Evolutionary conservation across 768 basidiomycete species (phyloP), one percentile per base, ranked within the genome.

Genomic region (Serendipita vermifera): DNA sequence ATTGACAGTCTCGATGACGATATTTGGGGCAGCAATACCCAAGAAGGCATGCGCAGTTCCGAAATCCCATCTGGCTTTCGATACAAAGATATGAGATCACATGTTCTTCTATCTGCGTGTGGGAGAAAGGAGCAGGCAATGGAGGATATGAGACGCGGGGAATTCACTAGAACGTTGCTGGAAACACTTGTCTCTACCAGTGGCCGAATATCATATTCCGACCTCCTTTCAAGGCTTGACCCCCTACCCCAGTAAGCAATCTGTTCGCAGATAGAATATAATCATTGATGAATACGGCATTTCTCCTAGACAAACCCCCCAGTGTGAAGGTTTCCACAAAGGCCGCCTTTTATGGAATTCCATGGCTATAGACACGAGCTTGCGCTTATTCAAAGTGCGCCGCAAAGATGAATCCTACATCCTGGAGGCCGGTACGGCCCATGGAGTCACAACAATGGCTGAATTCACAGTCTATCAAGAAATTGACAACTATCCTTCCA

Each of bases 121-220:
- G 68, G 71, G 22, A 68, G 74, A 4, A 79, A 73, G 3, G 77
- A 76, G 58, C 72, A 72, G 55, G 83, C 83, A 11, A 63, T 69
- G 6, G 83, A 85, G 61, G 75, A 75, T 56, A 82, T 81, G 61
- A 73, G 75, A 32, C 82, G 82, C 5, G 83, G 83, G 1, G 71
- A 69, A 59, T 79, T 85, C 62, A 85, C 83, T 3, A 68, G 66
- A 38, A 70, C 71, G n/a, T 71, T 85, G 33, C 67, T 85, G 17
- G 68, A 73, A 27, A 69, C 75, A 17, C 73, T 71, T 46, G 67
- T 73, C 32, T 65, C 66, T 33, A 62, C 71, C 15, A 74, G 79
- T 1, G 80, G 84, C 60, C 72, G 71, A 55, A 72, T 76, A 3
- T 74, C 76, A 9, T 81, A 77, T 60, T 59, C 59, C 13, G 69